Conservation (phyloP, 768 basidiomycete genomes). For the Calocybe gangraenosa region DNA sequence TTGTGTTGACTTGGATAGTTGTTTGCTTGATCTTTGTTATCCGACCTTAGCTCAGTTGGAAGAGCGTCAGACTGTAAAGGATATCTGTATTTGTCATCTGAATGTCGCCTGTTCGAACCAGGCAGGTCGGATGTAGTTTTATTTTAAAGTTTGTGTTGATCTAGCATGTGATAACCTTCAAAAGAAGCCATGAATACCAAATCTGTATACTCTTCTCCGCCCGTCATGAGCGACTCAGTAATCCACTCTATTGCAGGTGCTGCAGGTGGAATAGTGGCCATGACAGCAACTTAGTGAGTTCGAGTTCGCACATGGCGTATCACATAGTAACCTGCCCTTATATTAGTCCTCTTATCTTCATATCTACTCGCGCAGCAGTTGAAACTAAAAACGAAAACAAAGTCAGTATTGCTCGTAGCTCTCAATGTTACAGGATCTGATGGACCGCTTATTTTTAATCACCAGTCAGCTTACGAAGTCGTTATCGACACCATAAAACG, state of each 20-base stretch:
- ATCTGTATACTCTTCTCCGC: neutral
- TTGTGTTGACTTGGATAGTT: no score
- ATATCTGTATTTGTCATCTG: constrained; percentile 3
- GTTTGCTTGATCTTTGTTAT: neutral
- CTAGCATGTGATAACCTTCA: no score
- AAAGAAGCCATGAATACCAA: no score
- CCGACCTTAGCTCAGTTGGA: constrained; percentile 46
- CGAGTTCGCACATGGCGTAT: constrained; percentile 3
- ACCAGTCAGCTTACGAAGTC: constrained; percentile 60
- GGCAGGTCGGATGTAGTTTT: constrained; percentile 11
- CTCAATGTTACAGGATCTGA: neutral
- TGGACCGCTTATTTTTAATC: neutral
- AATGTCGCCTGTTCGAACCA: constrained; percentile 17
- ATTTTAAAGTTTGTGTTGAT: no score
- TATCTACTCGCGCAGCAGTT: constrained; percentile 92
- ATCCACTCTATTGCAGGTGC: constrained; percentile 90
- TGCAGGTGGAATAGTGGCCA: constrained; percentile 83
- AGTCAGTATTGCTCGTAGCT: constrained; percentile 5
- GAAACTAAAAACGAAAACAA: constrained; percentile 68
- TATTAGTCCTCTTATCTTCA: constrained; percentile 79
- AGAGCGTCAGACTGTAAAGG: constrained; percentile 43
- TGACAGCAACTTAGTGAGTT: constrained; percentile 83
- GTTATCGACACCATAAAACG: constrained; percentile 73
- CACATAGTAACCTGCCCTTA: constrained; percentile 1
- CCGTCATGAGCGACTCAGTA: constrained; percentile 65